Evolutionary conservation across 345 rosid species (phyloP).

Genomic region (Anastatica hierochuntica): DNA sequence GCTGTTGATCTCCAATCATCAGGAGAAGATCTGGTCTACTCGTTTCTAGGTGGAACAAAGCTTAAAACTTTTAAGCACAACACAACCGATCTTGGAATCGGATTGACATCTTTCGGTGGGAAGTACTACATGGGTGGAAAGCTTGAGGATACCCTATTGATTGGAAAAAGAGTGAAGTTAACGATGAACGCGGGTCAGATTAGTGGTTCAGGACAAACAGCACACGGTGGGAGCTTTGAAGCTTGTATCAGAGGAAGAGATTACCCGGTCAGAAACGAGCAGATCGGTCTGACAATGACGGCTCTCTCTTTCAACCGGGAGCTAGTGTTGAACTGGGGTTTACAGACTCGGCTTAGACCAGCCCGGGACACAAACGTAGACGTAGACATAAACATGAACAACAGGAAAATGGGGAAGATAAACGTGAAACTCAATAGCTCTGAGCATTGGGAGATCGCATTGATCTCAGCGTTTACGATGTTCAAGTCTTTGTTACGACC

Average conservation of each 20-base stretch:
- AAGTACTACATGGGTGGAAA: conserved; percentile 64
- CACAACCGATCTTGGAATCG: conserved; percentile 50
- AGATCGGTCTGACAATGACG: conserved; percentile 42
- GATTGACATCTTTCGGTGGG: conserved; percentile 47
- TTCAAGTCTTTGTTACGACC: conserved; percentile 40
- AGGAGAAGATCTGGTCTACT: conserved; percentile 61
- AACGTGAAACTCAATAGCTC: conserved; percentile 57
- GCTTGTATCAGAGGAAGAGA: conserved; percentile 69
- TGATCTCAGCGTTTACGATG: conserved; percentile 48
- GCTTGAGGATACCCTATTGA: conserved; percentile 59
- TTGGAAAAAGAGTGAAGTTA: conserved; percentile 67
- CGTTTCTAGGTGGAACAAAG: conserved; percentile 48
- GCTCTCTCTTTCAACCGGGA: conserved; percentile 62
- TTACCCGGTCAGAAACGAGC: conserved; percentile 64
- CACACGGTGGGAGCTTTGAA: conserved; percentile 67
- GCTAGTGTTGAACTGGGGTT: conserved; percentile 54
- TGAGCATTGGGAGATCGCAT: conserved; percentile 53
- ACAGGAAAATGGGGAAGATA: conserved; percentile 66
- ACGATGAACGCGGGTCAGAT: conserved; percentile 55
- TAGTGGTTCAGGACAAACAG: conserved; percentile 48
- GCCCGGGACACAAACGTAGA: conserved; percentile 40
- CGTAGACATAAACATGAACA: conserved; percentile 56
- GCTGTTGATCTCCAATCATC: conserved; percentile 77
- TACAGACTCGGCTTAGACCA: conserved; percentile 64
- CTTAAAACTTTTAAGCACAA: conserved; percentile 53